Percentiles rank a stretch among this genome's conserved stretches.
Evolutionary conservation across 106 monocot genomes (phyloP).

Genomic region (Allium sativum): DNA sequence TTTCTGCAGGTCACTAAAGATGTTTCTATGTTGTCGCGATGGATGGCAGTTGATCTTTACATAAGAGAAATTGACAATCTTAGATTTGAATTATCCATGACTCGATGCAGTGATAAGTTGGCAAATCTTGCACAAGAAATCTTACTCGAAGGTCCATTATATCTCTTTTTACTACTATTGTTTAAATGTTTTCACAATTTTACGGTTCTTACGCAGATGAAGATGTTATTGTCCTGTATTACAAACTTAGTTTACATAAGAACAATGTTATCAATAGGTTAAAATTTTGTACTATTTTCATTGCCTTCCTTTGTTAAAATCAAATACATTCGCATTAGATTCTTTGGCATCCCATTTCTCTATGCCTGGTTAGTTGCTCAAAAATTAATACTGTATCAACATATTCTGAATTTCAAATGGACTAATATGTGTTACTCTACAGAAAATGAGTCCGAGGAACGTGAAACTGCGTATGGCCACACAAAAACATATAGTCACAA

Average conservation of each 20-base stretch:
- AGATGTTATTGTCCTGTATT: no score
- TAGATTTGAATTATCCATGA: slow-evolving; percentile 90
- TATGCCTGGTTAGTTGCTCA: not conserved
- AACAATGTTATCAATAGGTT: no score
- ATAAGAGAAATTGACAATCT: slow-evolving; percentile 83
- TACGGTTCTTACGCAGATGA: no score
- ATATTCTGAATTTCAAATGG: not conserved
- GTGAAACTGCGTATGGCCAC: slow-evolving; percentile 23
- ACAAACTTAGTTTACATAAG: no score
- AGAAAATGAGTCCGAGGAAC: slow-evolving; percentile 36
- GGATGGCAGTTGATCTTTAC: slow-evolving; percentile 94
- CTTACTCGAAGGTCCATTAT: slow-evolving; percentile 45
- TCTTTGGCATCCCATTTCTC: no score
- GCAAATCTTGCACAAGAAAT: slow-evolving; percentile 68
- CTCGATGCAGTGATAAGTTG: slow-evolving; percentile 57
- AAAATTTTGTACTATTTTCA: not conserved
- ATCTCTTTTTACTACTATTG: not conserved
- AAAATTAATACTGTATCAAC: not conserved
- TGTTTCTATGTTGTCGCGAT: slow-evolving; percentile 77
- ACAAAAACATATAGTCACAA: slow-evolving; percentile 13
- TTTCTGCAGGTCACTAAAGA: slow-evolving; percentile 71
- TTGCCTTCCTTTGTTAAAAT: not conserved
- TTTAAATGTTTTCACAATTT: not conserved
- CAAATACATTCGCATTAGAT: no score
- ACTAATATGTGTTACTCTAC: not conserved